Evolutionary conservation across 345 rosid genomes (phyloP).

Genomic region (Cardiospermum halicacabum): DNA sequence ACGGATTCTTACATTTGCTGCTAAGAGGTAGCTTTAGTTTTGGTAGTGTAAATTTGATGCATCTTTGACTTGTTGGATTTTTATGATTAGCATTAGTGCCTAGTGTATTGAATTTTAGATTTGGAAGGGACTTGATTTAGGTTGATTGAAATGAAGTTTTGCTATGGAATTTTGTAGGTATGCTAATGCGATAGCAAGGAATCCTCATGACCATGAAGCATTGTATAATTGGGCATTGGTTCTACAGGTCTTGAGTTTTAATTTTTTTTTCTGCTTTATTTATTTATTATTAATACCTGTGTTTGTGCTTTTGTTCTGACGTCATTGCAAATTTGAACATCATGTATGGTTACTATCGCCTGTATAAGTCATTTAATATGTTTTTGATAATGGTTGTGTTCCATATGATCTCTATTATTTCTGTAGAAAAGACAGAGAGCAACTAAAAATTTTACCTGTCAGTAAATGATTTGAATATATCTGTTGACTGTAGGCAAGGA

Average conservation of each 20-base stretch:
- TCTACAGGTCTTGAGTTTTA: conserved; percentile 72
- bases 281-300: background rate
- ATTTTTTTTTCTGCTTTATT: background rate
- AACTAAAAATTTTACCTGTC: background rate
- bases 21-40: conserved; percentile 64
- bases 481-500: background rate
- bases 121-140: background rate
- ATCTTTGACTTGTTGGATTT: background rate
- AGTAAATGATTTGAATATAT: background rate
- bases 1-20: conserved; percentile 92
- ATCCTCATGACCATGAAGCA: conserved; percentile 96
- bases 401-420: background rate
- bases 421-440: background rate
- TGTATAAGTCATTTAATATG: background rate
- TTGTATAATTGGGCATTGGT: conserved; percentile 98
- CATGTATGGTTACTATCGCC: background rate
- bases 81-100: background rate
- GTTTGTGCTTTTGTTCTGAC: background rate
- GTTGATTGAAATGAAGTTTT: background rate
- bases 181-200: conserved; percentile 80
- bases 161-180: conserved; percentile 47
- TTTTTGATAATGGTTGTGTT: background rate
- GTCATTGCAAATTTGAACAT: background rate
- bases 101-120: background rate
- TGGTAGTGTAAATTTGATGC: background rate